Evolutionary conservation across 2,329 filamentous ascomycete species (phyloP).

Genomic region (Zasmidium cellare): DNA sequence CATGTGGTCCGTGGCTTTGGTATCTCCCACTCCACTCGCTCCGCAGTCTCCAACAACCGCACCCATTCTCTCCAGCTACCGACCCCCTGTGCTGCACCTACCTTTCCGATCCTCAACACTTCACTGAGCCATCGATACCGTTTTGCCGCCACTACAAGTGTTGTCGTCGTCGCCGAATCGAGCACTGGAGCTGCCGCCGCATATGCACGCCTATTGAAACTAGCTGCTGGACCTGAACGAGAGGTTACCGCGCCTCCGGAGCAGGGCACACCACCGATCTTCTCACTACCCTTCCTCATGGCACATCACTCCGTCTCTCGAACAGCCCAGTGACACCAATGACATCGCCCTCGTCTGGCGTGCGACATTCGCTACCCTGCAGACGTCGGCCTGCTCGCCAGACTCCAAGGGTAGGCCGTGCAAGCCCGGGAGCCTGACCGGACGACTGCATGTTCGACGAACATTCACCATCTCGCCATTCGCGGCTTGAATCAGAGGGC

Average conservation of each 20-base stretch:
- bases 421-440: neutral
- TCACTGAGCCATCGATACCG: no score
- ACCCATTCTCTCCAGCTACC: no score
- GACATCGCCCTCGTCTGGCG: neutral
- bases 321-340: neutral
- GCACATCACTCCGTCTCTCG: neutral
- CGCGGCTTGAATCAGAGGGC: neutral
- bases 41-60: no score
- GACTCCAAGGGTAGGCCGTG: no score
- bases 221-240: neutral
- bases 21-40: no score
- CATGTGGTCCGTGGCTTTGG: no score
- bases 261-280: neutral
- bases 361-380: no score
- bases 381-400: no score
- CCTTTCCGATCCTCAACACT: no score
- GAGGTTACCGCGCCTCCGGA: neutral
- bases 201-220: neutral
- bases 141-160: no score
- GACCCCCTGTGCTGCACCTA: no score
- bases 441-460: neutral
- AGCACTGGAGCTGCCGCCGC: neutral
- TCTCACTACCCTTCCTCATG: neutral
- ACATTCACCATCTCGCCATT: neutral
- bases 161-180: neutral